Evolutionary conservation across 2,329 filamentous ascomycete genomes (phyloP).

Genomic region (Fusarium incarnatum): DNA sequence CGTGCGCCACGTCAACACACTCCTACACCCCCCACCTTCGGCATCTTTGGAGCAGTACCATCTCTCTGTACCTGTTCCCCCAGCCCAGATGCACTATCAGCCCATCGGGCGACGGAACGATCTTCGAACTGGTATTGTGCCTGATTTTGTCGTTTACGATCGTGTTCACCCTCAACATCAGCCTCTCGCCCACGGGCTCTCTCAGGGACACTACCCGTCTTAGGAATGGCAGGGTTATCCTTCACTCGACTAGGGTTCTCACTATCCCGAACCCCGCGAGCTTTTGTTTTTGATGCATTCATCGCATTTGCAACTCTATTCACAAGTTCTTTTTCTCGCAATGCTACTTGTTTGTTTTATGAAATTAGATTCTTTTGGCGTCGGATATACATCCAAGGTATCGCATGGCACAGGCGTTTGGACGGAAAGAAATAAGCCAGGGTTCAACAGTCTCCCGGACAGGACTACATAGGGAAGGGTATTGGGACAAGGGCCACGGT

Average conservation of each 20-base stretch:
- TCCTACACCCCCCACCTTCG: constrained; percentile 89
- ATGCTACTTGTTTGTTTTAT: constrained; percentile 32
- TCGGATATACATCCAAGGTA: constrained; percentile 44
- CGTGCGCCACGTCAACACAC: constrained; percentile 86
- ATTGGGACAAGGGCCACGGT: constrained; percentile 15
- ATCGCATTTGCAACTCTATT: constrained; percentile 5
- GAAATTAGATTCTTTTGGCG: constrained; percentile 32
- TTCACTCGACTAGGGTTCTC: constrained; percentile 3
- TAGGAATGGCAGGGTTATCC: constrained; percentile 48
- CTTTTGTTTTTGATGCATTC: constrained; percentile 17
- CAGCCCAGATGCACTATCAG: constrained; percentile 85
- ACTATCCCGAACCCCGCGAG: neutral
- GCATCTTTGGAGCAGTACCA: constrained; percentile 81
- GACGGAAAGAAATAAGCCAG: constrained; percentile 35
- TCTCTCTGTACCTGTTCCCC: constrained; percentile 66
- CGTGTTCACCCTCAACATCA: constrained; percentile 49
- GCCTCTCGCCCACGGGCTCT: constrained; percentile 13
- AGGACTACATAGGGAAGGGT: constrained; percentile 26
- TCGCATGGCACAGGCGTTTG: constrained; percentile 49
- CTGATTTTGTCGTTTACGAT: constrained; percentile 64
- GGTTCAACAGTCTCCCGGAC: constrained; percentile 25
- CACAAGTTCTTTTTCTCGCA: constrained; percentile 25
- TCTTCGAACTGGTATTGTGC: constrained; percentile 76
- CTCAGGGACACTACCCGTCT: constrained; percentile 52
- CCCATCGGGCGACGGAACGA: constrained; percentile 77